phyloP scores from a whole-genome alignment of 148 eudicot genomes.

The Fagopyrum esculentum region DNA sequence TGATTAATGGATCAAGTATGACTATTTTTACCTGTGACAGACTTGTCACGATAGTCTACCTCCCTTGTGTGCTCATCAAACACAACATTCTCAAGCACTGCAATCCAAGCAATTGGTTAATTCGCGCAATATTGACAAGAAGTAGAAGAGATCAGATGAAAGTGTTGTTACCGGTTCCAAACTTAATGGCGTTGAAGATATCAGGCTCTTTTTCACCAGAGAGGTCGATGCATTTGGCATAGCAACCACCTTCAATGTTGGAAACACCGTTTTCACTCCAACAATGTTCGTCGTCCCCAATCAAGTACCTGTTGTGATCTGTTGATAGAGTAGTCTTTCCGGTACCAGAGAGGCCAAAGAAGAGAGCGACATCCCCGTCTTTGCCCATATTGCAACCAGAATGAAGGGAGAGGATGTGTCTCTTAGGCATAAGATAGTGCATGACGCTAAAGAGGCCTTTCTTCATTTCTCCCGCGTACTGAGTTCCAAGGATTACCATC shows the following conservation, averaged over 20 bases:
- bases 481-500: conserved; percentile 88
- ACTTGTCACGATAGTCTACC: conserved; percentile 76
- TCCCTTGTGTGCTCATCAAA: conserved; percentile 87
- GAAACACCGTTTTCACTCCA: conserved; percentile 75
- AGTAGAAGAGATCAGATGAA: too few species aligned
- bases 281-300: conserved; percentile 81
- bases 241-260: conserved; percentile 82
- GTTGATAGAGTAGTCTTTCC: conserved; percentile 82
- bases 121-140: too few species aligned
- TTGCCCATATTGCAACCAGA: conserved; percentile 87
- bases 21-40: conserved; percentile 60
- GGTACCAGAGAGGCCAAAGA: conserved; percentile 85
- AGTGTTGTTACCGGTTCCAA: conserved; percentile 34
- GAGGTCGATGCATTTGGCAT: conserved; percentile 83
- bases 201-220: conserved; percentile 71
- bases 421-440: conserved; percentile 87
- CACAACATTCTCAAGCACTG: conserved; percentile 90
- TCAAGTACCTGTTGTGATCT: conserved; percentile 59
- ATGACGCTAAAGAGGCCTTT: conserved; percentile 77
- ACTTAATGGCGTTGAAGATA: conserved; percentile 79
- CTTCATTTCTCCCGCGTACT: conserved; percentile 91
- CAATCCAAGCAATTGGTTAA: neutral
- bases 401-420: conserved; percentile 70
- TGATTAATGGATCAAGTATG: neutral
- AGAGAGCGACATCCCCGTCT: conserved; percentile 77